Base-by-base conservation (phyloP, 176 grass and related monocot genomes). In the Echinochloa phyllopogon region DNA sequence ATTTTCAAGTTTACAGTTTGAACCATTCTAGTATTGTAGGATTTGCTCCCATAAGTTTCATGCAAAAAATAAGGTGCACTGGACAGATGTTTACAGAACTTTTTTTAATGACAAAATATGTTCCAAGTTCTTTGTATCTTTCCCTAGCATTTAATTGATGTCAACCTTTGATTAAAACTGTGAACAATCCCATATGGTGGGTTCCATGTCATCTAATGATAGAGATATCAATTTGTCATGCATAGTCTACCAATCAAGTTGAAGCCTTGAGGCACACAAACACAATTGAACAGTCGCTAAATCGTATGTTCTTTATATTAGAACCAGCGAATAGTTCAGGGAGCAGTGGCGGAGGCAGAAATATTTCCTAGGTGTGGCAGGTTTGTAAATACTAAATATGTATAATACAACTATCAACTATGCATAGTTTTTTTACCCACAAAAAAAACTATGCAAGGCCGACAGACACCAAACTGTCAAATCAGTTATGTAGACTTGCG, bases 161-260 rank as follows among this genome's bases (percentile, higher is more conserved):
- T 47, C 45, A 49, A 6, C 23, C 47, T 48, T 48, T n/a, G 45
- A 2, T 52, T 80, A 1, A 49, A 18, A 53, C 13, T 68, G 6
- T 8, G 0, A 40, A 68, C 3, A 81, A 25, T 56, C 33, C 29
- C 18, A 49, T 37, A 37, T 12, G 27, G 0, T 38, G n/a, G 20
- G 25, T 27, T 9, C 0, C 8, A 53, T 38, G 25, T 5, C 29
- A 21, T 8, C 49, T 53, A 38, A 38, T 55, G 8, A 59, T 15
- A 5, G 66, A 52, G 18, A 80, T 33, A 65, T 52, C 6, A 66
- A 67, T 21, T 80, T 80, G 11, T 40, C 44, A n/a, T 65, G 60
- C 1, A 12, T 48, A 12, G 20, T 64, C 43, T 33, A 29, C 1
- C 17, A 33, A 49, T 12, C 3, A 65, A 65, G 41, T 21, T n/a